Evolutionary conservation across 2,329 filamentous ascomycete species (phyloP), one percentile per base, ranked within the genome.

Genomic region (Magnaporthiopsis incrustans): DNA sequence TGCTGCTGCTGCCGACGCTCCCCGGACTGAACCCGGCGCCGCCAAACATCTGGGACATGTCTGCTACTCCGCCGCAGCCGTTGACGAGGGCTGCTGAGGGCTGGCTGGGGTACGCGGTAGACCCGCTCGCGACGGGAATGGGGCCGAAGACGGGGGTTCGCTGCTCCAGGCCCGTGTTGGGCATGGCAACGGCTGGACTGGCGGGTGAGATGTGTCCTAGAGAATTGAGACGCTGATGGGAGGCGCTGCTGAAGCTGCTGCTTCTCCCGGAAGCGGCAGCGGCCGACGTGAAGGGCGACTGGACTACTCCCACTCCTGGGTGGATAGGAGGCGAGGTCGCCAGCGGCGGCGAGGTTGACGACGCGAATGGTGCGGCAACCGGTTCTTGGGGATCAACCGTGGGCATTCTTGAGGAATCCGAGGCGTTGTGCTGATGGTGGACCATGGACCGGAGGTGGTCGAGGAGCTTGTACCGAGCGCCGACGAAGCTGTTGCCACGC

Each of bases 401-500:
- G 3, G 44, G 44, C 44, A 4, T 53, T 4, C n/a, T n/a, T 53
- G 44, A 8, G 2, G 44, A 10, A 53, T 3, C 22, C 44, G 44
- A 53, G 22, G 44, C 44, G 18, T 53, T 18, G 44, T n/a, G 4
- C 6, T n/a, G 30, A 15, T 33, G 59, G 32, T 71, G 66, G 44
- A 71, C 67, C 1, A 69, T 69, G 8, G 70, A 66, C 22, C 71
- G 68, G 1, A 75, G 66, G 14, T 71, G 70, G 7, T 71, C 68
- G 1, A 78, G 71, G 18, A 75, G 69, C 61, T 72, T 67, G 59
- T 75, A 74, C 15, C 75, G 70, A 7, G 73, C 71, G 14, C 73
- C 73, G 57, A 84, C 77, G 63, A 83, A 78, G 35, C 75, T 77
- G 67, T 85, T 85, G 0, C 82, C 82, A 12, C 79, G 77, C 60